phyloP scores from a whole-genome alignment of 768 basidiomycete species.

The Strobilomyces echinocephalus region DNA sequence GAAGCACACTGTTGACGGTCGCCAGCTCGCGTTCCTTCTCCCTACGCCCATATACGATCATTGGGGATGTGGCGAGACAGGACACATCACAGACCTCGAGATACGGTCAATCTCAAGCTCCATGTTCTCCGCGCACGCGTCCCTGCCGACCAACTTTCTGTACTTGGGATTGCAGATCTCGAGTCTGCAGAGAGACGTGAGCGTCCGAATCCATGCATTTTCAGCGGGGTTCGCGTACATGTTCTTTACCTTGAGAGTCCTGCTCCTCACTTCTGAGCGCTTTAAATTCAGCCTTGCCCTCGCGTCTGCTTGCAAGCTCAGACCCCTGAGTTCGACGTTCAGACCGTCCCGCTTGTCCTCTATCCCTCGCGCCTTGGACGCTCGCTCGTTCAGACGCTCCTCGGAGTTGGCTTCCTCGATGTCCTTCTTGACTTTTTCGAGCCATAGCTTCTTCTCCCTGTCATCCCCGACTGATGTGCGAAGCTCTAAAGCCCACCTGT shows the following conservation, averaged over 20 bases:
- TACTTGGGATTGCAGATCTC: slow-evolving; percentile 57
- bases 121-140: slow-evolving; percentile 45
- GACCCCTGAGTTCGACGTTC: slow-evolving; percentile 60
- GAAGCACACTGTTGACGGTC: slow-evolving; percentile 47
- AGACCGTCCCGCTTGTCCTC: slow-evolving; percentile 69
- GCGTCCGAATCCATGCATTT: background rate
- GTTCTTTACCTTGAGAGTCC: slow-evolving; percentile 60
- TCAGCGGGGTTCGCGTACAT: slow-evolving; percentile 45
- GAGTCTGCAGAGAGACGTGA: slow-evolving; percentile 43
- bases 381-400: slow-evolving; percentile 51
- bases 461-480: slow-evolving; percentile 56
- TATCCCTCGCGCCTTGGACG: slow-evolving; percentile 47
- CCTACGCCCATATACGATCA: slow-evolving; percentile 35
- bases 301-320: slow-evolving; percentile 76
- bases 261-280: slow-evolving; percentile 58
- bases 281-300: slow-evolving; percentile 78
- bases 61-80: background rate
- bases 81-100: slow-evolving; percentile 39
- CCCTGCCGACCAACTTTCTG: slow-evolving; percentile 52
- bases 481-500: slow-evolving; percentile 49
- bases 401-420: slow-evolving; percentile 63
- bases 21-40: slow-evolving; percentile 60
- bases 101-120: slow-evolving; percentile 66
- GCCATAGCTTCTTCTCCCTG: slow-evolving; percentile 58
- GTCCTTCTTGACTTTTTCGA: slow-evolving; percentile 56